Evolutionary conservation across 371 early-diverging fungal genomes (phyloP).

Genomic region (Mortierella sp.): DNA sequence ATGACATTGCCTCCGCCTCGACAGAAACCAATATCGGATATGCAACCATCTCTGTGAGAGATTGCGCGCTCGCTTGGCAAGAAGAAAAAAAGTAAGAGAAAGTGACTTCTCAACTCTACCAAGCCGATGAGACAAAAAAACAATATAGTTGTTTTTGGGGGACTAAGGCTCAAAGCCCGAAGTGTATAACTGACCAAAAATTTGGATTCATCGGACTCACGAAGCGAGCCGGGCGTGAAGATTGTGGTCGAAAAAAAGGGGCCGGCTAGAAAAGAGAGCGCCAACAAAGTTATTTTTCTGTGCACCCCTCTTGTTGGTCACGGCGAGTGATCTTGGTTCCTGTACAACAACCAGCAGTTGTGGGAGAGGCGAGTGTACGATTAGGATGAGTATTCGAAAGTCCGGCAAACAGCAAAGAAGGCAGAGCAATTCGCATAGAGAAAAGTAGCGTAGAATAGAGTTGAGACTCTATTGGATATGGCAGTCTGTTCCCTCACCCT

Average conservation of each 20-base stretch:
- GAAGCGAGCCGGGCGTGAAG: conserved; percentile 11
- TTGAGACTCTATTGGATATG: neutral
- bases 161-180: neutral
- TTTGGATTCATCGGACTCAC: neutral
- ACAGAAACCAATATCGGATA: neutral
- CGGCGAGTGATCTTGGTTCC: neutral
- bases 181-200: no score
- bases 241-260: neutral
- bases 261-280: neutral
- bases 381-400: no score
- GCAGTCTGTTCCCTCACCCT: neutral
- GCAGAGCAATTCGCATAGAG: no score
- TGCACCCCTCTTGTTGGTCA: neutral
- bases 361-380: no score
- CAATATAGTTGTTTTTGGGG: neutral
- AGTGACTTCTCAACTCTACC: neutral
- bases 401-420: no score
- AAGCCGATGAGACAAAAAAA: neutral
- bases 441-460: neutral
- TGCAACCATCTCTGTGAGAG: neutral
- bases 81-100: neutral
- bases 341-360: no score
- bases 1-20: no score
- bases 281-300: neutral
- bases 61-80: neutral